Conservation (phyloP, 179 eudicot species). For the Heliamphora ciliata region DNA sequence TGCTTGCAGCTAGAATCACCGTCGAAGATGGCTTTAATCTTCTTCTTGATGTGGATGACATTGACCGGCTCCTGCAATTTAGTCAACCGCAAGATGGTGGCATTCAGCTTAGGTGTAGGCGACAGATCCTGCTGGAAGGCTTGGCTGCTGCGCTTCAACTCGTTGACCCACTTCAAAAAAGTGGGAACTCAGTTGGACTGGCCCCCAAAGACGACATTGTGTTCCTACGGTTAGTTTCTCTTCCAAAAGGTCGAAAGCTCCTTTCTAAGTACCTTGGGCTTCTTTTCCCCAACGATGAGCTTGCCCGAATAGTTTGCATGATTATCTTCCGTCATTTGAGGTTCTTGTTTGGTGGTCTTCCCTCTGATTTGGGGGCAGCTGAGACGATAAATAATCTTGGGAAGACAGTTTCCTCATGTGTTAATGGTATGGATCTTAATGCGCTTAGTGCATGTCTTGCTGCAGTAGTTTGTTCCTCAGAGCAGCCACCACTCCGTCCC, state of each 20-base stretch:
- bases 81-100: conserved; percentile 81
- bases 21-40: conserved; percentile 81
- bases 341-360: conserved; percentile 66
- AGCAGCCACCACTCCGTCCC: conserved; percentile 88
- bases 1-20: conserved; percentile 90
- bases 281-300: conserved; percentile 60
- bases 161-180: conserved; percentile 77
- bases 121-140: conserved; percentile 70
- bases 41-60: conserved; percentile 87
- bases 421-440: conserved; percentile 69
- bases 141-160: conserved; percentile 86
- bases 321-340: conserved; percentile 89
- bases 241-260: conserved; percentile 87
- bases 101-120: conserved; percentile 53
- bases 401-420: conserved; percentile 43
- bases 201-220: conserved; percentile 69
- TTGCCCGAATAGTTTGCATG: conserved; percentile 75
- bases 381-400: conserved; percentile 53
- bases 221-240: conserved; percentile 62
- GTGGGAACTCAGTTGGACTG: conserved; percentile 35
- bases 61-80: conserved; percentile 67
- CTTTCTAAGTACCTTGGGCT: conserved; percentile 58
- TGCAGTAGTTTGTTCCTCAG: conserved; percentile 84
- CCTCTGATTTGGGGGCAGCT: conserved; percentile 47
- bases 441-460: conserved; percentile 90